phyloP scores from a whole-genome alignment of 306 rosid species.

The Lathyrus oleraceus region DNA sequence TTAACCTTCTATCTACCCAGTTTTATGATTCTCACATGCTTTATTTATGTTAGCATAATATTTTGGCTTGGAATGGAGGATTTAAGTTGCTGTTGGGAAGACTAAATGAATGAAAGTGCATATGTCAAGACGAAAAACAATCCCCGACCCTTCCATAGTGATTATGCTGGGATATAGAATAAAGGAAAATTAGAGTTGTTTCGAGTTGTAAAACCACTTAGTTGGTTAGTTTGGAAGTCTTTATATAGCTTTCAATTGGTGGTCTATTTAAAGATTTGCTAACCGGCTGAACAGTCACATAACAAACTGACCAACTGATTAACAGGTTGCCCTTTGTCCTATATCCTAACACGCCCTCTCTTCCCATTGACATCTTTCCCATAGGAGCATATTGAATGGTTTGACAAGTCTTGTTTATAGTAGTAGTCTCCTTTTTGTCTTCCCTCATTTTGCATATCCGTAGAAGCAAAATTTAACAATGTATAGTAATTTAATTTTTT shows the following conservation, averaged over 20 bases:
- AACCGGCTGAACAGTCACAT: neutral
- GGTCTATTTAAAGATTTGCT: neutral
- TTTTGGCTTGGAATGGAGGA: neutral
- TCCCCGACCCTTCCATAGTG: neutral
- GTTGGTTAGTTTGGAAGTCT: constrained; percentile 5
- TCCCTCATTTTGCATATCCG: neutral
- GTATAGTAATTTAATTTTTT: neutral
- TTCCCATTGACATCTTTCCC: constrained; percentile 5
- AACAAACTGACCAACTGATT: neutral
- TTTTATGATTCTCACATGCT: constrained; percentile 17
- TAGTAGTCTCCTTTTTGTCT: neutral
- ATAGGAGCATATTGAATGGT: neutral
- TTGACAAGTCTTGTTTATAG: neutral
- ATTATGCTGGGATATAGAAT: neutral
- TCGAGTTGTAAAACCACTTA: neutral
- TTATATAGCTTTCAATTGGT: neutral
- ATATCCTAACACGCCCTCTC: neutral
- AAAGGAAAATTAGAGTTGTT: neutral
- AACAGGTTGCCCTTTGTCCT: neutral
- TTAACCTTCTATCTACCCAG: constrained; percentile 1
- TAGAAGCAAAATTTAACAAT: constrained; percentile 5
- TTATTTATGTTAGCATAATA: neutral
- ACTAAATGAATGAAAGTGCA: neutral
- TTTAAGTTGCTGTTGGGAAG: constrained; percentile 18
- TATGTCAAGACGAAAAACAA: neutral